Evolutionary conservation across 495 filamentous ascomycete genomes (phyloP).

Genomic region (Choiromyces venosus): DNA sequence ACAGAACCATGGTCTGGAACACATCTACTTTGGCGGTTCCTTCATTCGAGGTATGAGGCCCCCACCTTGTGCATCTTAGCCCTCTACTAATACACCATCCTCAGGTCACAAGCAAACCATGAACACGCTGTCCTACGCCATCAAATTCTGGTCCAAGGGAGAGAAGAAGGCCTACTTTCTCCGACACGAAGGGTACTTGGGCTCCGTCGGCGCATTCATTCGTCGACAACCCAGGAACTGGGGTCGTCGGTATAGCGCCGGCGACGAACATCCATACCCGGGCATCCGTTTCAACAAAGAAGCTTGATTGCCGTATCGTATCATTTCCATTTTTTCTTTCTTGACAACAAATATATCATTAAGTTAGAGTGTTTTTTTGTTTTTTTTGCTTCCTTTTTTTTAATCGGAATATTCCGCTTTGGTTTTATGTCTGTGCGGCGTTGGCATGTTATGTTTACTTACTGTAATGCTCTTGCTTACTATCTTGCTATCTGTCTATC

Average conservation of each 20-base stretch:
- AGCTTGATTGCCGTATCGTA: neutral
- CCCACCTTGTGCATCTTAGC: neutral
- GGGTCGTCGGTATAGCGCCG: constrained; percentile 74
- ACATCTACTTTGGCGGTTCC: constrained; percentile 95
- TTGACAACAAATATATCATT: neutral
- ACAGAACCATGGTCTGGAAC: constrained; percentile 79
- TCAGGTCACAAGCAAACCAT: constrained; percentile 87
- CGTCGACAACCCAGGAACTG: constrained; percentile 86
- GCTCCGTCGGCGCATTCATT: constrained; percentile 92
- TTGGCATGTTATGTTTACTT: neutral
- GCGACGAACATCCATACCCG: constrained; percentile 42
- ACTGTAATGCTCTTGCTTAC: neutral
- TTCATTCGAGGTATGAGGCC: constrained; percentile 63
- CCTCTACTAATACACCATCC: neutral
- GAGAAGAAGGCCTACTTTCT: constrained; percentile 92
- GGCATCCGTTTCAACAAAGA: constrained; percentile 16
- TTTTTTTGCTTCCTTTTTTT: neutral
- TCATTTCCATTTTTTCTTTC: neutral
- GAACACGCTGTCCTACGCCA: constrained; percentile 91
- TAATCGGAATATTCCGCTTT: neutral
- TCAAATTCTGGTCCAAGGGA: constrained; percentile 94
- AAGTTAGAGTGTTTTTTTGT: constrained; percentile 5
- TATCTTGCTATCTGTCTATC: too few relatives aligned
- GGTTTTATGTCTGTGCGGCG: neutral
- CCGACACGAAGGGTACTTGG: constrained; percentile 91